A percentile compares a stretch with the other conserved stretches of the same genome.
phyloP scores from a whole-genome alignment of 2,329 filamentous ascomycete species.

The Hypoxylon sp. region DNA sequence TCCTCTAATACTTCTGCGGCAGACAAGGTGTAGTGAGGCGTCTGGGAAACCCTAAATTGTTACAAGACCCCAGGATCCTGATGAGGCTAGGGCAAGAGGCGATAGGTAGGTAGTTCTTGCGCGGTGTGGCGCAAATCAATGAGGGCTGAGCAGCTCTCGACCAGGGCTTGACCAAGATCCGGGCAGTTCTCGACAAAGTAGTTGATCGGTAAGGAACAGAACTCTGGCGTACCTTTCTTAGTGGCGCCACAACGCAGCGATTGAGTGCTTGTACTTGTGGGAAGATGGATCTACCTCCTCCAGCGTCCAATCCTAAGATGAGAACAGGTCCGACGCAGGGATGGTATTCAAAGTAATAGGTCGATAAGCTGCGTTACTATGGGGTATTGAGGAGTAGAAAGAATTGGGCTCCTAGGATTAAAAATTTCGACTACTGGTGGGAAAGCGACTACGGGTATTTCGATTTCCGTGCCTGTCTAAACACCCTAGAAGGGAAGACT shows the following conservation, averaged over 20 bases:
- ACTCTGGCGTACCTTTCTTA: constrained; percentile 40
- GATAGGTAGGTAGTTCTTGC: constrained; percentile 39
- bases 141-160: constrained; percentile 37
- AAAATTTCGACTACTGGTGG: constrained; percentile 37
- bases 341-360: constrained; percentile 37
- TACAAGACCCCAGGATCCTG: constrained; percentile 21
- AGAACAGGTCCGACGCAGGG: constrained; percentile 40
- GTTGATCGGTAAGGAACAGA: constrained; percentile 36
- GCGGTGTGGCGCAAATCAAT: constrained; percentile 42
- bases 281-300: constrained; percentile 38
- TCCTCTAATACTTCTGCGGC: constrained; percentile 35
- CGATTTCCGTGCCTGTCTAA: constrained; percentile 33
- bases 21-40: constrained; percentile 36
- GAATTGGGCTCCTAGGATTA: constrained; percentile 29
- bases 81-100: constrained; percentile 33
- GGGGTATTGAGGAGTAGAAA: constrained; percentile 22
- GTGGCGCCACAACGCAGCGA: constrained; percentile 37
- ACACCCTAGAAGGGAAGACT: constrained; percentile 22
- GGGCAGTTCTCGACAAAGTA: constrained; percentile 33
- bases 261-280: constrained; percentile 35
- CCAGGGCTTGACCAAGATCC: constrained; percentile 41
- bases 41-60: constrained; percentile 39
- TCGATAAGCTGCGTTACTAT: constrained; percentile 40
- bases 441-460: constrained; percentile 35
- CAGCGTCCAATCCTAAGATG: constrained; percentile 38